Percentiles rank a stretch among this genome's conserved stretches.
These are phyloP conservation scores for Astragalus membranaceus DNA, from an alignment of 306 rosid genomes.

Conservation along the genomic window DNA sequence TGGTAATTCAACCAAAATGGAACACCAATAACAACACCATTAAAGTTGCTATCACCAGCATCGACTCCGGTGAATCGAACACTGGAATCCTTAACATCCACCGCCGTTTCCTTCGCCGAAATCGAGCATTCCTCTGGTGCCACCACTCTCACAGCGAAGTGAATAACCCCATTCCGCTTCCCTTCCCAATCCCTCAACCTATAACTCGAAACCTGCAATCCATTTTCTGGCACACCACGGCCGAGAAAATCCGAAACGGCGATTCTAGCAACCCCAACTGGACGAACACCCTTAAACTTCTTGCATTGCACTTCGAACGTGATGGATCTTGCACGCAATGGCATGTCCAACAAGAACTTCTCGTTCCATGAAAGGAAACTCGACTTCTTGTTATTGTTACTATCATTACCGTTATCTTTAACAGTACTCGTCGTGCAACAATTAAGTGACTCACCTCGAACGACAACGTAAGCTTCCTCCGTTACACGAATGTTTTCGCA, in stretches of 20 bases:
- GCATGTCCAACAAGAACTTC: constrained; percentile 34
- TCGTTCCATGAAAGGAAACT: constrained; percentile 39
- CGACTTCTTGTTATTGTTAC: neutral
- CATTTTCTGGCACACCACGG: constrained; percentile 13
- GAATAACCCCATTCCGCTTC: constrained; percentile 44
- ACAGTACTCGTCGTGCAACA: constrained; percentile 24
- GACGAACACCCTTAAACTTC: constrained; percentile 7
- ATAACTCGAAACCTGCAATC: constrained; percentile 41
- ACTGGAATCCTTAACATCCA: neutral
- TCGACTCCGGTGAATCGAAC: neutral
- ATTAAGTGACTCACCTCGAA: constrained; percentile 22
- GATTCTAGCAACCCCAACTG: constrained; percentile 35
- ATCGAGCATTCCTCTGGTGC: neutral
- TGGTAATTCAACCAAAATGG: constrained; percentile 24
- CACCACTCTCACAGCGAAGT: constrained; percentile 38
- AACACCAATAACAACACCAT: neutral
- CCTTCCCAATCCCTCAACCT: constrained; percentile 47
- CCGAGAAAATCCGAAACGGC: constrained; percentile 33
- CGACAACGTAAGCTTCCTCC: constrained; percentile 33
- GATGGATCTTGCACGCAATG: constrained; percentile 26
- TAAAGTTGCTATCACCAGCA: neutral
- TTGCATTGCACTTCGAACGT: constrained; percentile 44
- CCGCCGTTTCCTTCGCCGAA: neutral
- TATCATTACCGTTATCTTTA: neutral
- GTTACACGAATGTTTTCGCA: constrained; percentile 26